Conservation (phyloP, 805 yeast species). For the Lipomyces orientalis region DNA sequence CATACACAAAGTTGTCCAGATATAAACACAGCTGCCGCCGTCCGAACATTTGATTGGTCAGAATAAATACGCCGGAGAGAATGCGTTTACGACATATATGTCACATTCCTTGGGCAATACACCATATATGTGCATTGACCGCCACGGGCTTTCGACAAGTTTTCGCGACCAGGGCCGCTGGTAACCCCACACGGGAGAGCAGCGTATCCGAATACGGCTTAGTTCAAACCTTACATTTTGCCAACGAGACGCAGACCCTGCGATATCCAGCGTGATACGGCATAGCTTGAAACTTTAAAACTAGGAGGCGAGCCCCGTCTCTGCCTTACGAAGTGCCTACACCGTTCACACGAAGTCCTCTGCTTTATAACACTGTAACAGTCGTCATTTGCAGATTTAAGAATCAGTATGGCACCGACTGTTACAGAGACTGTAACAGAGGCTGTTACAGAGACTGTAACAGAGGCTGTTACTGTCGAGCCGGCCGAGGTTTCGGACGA, state of each 20-base stretch:
- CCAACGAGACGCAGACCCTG: background rate
- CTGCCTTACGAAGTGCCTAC: background rate
- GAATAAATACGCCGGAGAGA: background rate
- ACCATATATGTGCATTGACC: background rate
- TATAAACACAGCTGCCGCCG: background rate
- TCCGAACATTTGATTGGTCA: background rate
- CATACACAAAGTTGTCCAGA: background rate
- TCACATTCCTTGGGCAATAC: background rate
- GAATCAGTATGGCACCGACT: background rate
- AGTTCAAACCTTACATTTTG: background rate
- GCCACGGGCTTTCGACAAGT: background rate
- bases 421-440: background rate
- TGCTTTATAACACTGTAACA: background rate
- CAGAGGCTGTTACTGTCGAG: background rate
- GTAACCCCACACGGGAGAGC: background rate
- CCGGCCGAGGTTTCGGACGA: background rate
- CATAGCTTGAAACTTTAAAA: background rate
- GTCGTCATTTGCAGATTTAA: background rate
- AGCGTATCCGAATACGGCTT: background rate
- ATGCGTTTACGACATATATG: background rate
- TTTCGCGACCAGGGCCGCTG: background rate
- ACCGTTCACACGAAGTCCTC: background rate
- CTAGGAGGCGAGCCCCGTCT: background rate
- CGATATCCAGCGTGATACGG: background rate
- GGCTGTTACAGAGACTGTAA: background rate